Evolutionary conservation across 1,284 basidiomycete genomes (phyloP).

Genomic region (Puccinia triticina): DNA sequence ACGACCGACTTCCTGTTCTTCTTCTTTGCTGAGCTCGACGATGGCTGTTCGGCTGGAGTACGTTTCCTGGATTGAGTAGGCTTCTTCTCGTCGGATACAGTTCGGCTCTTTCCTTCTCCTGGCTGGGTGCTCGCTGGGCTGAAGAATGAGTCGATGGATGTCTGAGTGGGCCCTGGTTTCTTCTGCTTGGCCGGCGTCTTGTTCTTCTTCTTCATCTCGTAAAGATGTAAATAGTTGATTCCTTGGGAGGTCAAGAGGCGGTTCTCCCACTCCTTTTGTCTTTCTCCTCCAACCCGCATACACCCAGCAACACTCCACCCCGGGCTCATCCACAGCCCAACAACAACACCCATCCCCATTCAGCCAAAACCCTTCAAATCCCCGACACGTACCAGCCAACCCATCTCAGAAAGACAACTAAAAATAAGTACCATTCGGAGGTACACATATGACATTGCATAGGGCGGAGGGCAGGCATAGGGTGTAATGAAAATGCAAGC

Average conservation of each 20-base stretch:
- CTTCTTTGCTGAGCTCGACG: background rate
- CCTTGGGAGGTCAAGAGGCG: too few species aligned
- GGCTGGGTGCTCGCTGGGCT: background rate
- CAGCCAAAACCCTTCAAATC: too few species aligned
- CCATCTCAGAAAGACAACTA: too few species aligned
- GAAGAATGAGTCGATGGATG: constrained; percentile 14
- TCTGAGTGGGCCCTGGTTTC: background rate
- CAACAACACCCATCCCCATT: too few species aligned
- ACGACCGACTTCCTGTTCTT: background rate
- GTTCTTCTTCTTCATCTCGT: background rate
- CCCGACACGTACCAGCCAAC: too few species aligned
- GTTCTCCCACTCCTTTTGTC: too few species aligned
- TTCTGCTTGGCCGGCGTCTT: background rate
- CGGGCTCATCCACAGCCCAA: too few species aligned
- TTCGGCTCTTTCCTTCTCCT: background rate
- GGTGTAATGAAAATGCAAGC: too few species aligned
- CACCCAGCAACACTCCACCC: background rate
- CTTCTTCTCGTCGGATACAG: too few species aligned
- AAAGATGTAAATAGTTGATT: background rate
- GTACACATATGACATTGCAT: too few species aligned
- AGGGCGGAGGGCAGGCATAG: too few species aligned
- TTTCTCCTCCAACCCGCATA: background rate
- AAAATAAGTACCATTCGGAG: too few species aligned
- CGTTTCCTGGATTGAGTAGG: background rate
- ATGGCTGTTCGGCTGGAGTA: background rate